Evolutionary conservation across 2,329 filamentous ascomycete species (phyloP), one percentile per base, ranked within the genome.

Genomic region (Xylariaceae sp.): DNA sequence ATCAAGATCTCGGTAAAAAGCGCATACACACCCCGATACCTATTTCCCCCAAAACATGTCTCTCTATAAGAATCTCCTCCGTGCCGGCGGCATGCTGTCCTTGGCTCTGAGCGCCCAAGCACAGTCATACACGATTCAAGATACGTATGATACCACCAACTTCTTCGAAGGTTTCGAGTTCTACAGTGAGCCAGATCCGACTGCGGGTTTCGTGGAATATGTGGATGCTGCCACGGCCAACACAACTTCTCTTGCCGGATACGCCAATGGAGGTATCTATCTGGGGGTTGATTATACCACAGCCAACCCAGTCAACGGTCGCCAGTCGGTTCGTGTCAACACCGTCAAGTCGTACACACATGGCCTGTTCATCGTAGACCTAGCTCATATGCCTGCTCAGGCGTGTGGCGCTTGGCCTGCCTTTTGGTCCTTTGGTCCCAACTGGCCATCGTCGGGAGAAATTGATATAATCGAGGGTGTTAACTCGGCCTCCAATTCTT

Each of bases 391-490:
- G 82, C 88, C 88, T n/a, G 77, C 76, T 17, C 81, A 80, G 39
- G 71, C 75, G 52, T 90, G 87, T 62, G 87, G 87, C 32, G 78
- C 82, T 12, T 92, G 88, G 88, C 87, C 87, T 1, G 87, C 87
- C 12, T 86, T 86, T 66, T 87, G 80, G 80, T 75, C 73, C 45
- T 76, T 89, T 32, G 87, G 86, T 14, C 72, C 76, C n/a, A 68
- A 78, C 62, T 91, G 88, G 88, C 88, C 88, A 1, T 66, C 65
- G 39, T 72, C 74, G 7, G 87, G 87, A 42, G 88, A 91, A 69
- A 87, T 92, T 60, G 88, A 92, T 66, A 86, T 91, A 60, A 81
- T 91, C 58, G 88, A 91, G 71, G 87, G 86, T 35, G 85, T 90
- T 58, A 88, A 89, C 70, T 70, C 74, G 18, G 77, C 82, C 53